Base-by-base conservation (phyloP, 768 basidiomycete genomes). In the Flagelloscypha sp. region DNA sequence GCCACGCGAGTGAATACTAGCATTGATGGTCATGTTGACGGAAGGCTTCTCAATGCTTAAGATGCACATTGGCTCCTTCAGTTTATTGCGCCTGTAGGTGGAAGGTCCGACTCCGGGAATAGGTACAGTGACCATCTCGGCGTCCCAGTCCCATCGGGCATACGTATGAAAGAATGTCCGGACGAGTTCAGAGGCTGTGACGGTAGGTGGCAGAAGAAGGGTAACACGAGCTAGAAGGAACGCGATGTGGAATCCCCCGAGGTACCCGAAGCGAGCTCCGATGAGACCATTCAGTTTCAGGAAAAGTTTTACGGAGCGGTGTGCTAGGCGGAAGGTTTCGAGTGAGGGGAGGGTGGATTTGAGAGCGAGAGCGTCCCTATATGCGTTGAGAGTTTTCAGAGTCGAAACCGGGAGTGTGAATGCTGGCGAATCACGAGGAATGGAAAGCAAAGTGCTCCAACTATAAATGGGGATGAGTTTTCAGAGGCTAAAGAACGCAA, bases 241-340 rank as follows among this genome's bases (percentile, higher is more conserved):
- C 8, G 49, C 41, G 8, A 50, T 20, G 36, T 50, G 49, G 24
- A 50, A 41, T n/a, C 49, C 49, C 6, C 49, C 49, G 4, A 50
- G 42, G 30, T 46, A 50, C 2, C 49, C 49, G 27, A 46, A 44
- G 4, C 48, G 45, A 13, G 44, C 25, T 2, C 39, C 32, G 18
- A 11, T 42, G 7, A 50, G 39, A 9, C 49, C 49, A 24, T 39
- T 44, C 6, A 21, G 25, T n/a, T 33, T 31, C n/a, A 38, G 29
- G 23, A 39, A 42, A 13, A 38, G 27, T 24, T 49, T 50, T n/a
- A 48, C 27, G 1, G 38, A 31, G 9, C 49, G 41, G 30, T 48
- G 45, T 11, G 49, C 49, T 9, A 39, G 22, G 7, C 30, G 35
- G 38, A 50, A 49, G 6, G 35, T 35, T 6, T 24, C 19, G 10